A percentile compares a stretch with the other conserved stretches of the same genome.
Evolutionary conservation across 805 yeast species (phyloP).

Genomic region (Monosporozyma solicola): DNA sequence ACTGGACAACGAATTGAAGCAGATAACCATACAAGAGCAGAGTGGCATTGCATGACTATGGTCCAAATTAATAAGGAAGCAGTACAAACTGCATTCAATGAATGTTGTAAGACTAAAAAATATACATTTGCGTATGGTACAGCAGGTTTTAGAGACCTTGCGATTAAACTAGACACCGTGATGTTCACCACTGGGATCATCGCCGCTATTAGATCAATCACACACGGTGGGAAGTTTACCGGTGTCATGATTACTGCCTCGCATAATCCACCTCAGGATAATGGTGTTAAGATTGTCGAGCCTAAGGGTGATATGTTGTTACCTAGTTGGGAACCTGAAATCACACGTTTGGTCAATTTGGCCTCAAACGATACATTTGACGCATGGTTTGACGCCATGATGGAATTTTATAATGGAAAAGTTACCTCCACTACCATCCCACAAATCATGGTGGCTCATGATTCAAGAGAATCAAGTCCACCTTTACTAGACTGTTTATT

Average conservation of each 20-base stretch:
- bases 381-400: conserved; percentile 29
- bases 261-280: conserved; percentile 86
- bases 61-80: neutral
- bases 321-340: conserved; percentile 73
- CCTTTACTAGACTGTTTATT: conserved; percentile 34
- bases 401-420: neutral
- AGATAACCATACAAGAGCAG: neutral
- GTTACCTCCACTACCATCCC: conserved; percentile 14
- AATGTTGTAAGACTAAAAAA: conserved; percentile 35
- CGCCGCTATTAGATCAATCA: conserved; percentile 76
- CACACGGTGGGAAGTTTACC: conserved; percentile 54
- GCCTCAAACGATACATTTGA: conserved; percentile 36
- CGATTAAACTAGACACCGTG: conserved; percentile 63
- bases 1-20: neutral
- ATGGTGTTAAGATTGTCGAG: conserved; percentile 90
- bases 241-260: conserved; percentile 98
- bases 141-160: conserved; percentile 86
- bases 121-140: conserved; percentile 72
- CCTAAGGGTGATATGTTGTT: conserved; percentile 88
- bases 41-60: neutral
- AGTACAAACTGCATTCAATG: conserved; percentile 14
- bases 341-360: conserved; percentile 69
- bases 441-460: conserved; percentile 68
- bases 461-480: conserved; percentile 82
- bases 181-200: conserved; percentile 75